phyloP scores from a whole-genome alignment of 805 yeast genomes.

The Myxozyma geophila region DNA sequence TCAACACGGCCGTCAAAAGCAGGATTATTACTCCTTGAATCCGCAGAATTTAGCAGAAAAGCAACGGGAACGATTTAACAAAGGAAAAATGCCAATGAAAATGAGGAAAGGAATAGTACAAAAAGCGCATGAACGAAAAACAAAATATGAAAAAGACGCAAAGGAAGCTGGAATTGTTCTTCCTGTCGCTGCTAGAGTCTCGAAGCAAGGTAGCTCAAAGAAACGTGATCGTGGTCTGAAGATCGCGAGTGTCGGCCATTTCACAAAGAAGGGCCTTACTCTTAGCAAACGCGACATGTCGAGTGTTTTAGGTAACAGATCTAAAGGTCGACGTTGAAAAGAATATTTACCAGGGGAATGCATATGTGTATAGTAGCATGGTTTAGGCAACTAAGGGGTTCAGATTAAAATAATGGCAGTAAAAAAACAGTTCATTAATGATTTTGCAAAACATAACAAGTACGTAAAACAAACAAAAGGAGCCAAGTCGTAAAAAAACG shows the following conservation, averaged over 20 bases:
- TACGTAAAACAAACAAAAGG: not conserved
- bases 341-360: not conserved
- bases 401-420: not conserved
- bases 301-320: constrained; percentile 34
- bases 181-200: constrained; percentile 53
- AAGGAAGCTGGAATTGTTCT: constrained; percentile 88
- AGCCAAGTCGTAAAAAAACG: not conserved
- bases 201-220: constrained; percentile 35
- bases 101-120: constrained; percentile 83
- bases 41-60: constrained; percentile 22
- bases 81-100: constrained; percentile 84
- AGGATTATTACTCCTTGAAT: constrained; percentile 33
- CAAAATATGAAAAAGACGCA: constrained; percentile 74
- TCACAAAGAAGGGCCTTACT: constrained; percentile 77
- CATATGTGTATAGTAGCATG: not conserved
- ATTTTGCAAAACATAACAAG: not conserved
- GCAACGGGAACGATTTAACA: constrained; percentile 22
- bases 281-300: constrained; percentile 71
- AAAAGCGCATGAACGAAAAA: constrained; percentile 57
- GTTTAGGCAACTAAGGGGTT: no score
- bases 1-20: constrained; percentile 32
- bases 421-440: not conserved
- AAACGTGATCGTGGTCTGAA: constrained; percentile 77
- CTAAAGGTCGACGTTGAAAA: not conserved
- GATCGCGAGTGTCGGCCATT: constrained; percentile 73